Evolutionary conservation across 2,329 filamentous ascomycete genomes (phyloP), one percentile per base, ranked within the genome.

Genomic region (Lasiodiplodia gonubiensis): DNA sequence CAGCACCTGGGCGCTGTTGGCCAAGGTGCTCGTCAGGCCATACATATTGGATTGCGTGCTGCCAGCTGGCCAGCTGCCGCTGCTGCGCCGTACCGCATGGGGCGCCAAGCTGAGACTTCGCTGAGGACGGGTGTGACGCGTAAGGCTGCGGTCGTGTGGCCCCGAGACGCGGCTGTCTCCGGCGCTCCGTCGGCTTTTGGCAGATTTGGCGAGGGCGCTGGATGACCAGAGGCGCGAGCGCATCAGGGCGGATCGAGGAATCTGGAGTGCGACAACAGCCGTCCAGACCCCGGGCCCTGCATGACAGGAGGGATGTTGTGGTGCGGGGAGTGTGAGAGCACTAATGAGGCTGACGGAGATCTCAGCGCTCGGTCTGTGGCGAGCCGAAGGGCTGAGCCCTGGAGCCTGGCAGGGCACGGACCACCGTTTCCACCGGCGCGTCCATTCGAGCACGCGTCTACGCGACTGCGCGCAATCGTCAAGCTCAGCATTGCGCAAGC

Each of bases 51-150:
- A 61, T 61, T 27, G 42, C 57, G 57, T 61, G 57, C 57, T 61
- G 57, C 57, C 57, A 61, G 39, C 39, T 61, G 57, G 57, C 59
- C 59, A 51, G n/a, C 46, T 51, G 59, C n/a, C 30, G 59, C 59
- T 16, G 42, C 27, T 35, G 46, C n/a, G 42, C 59, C 59, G 59
- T 63, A 63, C 27, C 46, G 59, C 64, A 57, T 59, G 64, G 64
- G 64, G 52, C 64, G 52, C 53, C 53, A 51, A 37, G 64, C 64
- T 66, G 64, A 66, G 54, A 66, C 53, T 55, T 53, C n/a, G 23
- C 64, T 57, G 64, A 57, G 30, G 64, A 53, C 64, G n/a, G 64
- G 8, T 66, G 64, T 66, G 64, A 66, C 64, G 64, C 64, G 64
- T 66, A 66, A 66, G 64, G 64, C 64, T 66, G 53, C 63, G 37